Conservation (phyloP, 2,329 filamentous ascomycete species). For the Dothideomycetidae sp. region DNA sequence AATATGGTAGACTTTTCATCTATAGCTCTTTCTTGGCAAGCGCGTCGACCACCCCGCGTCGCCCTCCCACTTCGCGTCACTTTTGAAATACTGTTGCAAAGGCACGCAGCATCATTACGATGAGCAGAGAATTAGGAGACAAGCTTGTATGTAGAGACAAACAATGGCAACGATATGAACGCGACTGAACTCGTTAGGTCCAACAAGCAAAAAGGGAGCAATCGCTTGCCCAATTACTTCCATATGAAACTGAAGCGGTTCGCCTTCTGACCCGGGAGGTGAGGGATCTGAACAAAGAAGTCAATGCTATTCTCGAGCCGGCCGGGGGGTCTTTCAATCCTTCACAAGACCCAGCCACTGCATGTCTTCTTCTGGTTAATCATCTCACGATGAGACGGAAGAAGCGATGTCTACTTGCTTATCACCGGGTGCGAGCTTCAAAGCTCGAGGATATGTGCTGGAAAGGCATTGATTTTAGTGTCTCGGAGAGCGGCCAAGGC, state of each 20-base stretch:
- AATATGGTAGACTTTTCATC: no score
- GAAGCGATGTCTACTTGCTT: conserved; percentile 87
- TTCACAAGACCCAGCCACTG: conserved; percentile 63
- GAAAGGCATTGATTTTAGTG: conserved; percentile 72
- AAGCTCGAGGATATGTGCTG: conserved; percentile 90
- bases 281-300: conserved; percentile 80
- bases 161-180: conserved; percentile 9
- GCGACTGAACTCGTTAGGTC: conserved; percentile 41
- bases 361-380: conserved; percentile 80
- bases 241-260: conserved; percentile 85
- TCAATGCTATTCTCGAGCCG: conserved; percentile 61
- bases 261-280: conserved; percentile 81
- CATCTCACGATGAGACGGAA: conserved; percentile 92
- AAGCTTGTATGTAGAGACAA: conserved; percentile 53
- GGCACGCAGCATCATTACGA: no score
- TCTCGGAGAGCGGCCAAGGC: conserved; percentile 41
- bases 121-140: conserved; percentile 81
- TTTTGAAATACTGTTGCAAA: no score
- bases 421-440: conserved; percentile 78
- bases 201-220: conserved; percentile 93
- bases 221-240: conserved; percentile 69
- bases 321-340: conserved; percentile 76
- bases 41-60: no score
- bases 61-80: no score
- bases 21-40: no score